Percentiles rank a stretch among this genome's conserved stretches.
These are phyloP conservation scores for Amanita phalloides DNA, from an alignment of 768 basidiomycete species.

Conservation along the genomic window DNA sequence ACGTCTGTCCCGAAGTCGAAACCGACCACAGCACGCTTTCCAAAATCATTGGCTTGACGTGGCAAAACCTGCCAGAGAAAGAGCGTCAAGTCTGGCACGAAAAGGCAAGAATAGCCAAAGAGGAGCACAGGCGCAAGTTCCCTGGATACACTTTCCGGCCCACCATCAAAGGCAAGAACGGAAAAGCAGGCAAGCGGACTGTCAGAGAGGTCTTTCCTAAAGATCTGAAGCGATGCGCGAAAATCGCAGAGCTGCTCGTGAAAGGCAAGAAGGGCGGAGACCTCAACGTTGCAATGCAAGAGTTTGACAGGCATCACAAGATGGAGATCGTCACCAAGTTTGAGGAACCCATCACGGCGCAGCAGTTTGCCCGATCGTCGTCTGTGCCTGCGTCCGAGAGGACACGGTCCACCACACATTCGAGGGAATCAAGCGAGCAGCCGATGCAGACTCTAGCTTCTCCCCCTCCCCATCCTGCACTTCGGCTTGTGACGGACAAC, in stretches of 20 bases:
- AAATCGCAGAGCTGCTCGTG: constrained; percentile 57
- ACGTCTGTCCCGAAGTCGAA: constrained; percentile 69
- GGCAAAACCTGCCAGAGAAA: constrained; percentile 68
- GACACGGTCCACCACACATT: neutral
- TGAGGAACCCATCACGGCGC: constrained; percentile 69
- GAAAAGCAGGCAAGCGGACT: constrained; percentile 41
- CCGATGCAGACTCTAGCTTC: neutral
- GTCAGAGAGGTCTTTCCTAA: constrained; percentile 59
- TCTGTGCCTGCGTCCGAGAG: constrained; percentile 41
- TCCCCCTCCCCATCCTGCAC: neutral
- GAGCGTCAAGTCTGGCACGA: constrained; percentile 70
- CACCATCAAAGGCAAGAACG: constrained; percentile 38
- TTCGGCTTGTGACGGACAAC: neutral
- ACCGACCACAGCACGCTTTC: constrained; percentile 77
- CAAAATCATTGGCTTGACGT: constrained; percentile 77
- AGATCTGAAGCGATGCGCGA: constrained; percentile 54
- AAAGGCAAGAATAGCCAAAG: constrained; percentile 64
- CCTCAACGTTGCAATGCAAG: constrained; percentile 45
- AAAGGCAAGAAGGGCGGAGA: constrained; percentile 51
- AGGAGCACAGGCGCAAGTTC: constrained; percentile 69
- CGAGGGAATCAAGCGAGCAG: neutral
- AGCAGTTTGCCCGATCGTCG: constrained; percentile 57
- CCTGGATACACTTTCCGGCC: constrained; percentile 79
- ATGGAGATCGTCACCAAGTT: constrained; percentile 66
- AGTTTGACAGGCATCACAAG: constrained; percentile 47